These are phyloP conservation scores for Tetracladium marchalianum DNA, from an alignment of 495 filamentous ascomycete genomes.

Conservation along the genomic window DNA sequence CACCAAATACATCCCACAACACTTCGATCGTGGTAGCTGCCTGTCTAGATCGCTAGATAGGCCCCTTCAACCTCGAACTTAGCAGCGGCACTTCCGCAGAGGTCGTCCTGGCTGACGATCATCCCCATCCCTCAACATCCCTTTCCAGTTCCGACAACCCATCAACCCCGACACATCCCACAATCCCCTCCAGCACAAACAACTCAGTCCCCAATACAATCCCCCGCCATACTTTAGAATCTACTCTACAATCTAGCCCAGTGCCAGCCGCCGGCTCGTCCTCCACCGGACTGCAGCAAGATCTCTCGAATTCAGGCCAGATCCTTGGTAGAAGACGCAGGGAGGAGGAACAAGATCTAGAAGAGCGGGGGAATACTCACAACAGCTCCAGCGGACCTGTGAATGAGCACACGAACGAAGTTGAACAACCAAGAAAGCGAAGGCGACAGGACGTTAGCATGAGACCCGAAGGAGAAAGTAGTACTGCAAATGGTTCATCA, in stretches of 20 bases:
- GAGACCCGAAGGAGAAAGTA: conserved; percentile 18
- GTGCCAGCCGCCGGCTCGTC: conserved; percentile 12
- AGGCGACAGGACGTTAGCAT: conserved; percentile 23
- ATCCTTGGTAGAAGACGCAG: conserved; percentile 20
- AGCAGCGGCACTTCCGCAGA: conserved; percentile 22
- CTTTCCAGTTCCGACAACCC: conserved; percentile 31
- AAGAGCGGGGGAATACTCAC: conserved; percentile 8
- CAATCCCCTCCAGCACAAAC: conserved; percentile 26
- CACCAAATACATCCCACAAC: background rate
- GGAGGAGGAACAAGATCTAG: conserved; percentile 4
- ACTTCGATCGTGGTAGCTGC: background rate
- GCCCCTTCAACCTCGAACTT: background rate
- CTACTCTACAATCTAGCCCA: background rate
- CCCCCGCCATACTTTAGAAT: background rate
- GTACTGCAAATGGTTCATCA: conserved; percentile 24
- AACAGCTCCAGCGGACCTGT: conserved; percentile 6
- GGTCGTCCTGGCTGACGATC: conserved; percentile 37
- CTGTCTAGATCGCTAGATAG: conserved; percentile 2
- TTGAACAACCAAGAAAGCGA: conserved; percentile 21
- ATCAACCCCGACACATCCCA: conserved; percentile 30
- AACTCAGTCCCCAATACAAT: conserved; percentile 23
- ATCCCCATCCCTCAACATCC: conserved; percentile 23
- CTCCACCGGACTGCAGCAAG: conserved; percentile 9
- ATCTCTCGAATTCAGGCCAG: conserved; percentile 4
- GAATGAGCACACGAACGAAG: conserved; percentile 3